Evolutionary conservation across 257 asterid genomes (phyloP).

Genomic region (Misopates orontium): DNA sequence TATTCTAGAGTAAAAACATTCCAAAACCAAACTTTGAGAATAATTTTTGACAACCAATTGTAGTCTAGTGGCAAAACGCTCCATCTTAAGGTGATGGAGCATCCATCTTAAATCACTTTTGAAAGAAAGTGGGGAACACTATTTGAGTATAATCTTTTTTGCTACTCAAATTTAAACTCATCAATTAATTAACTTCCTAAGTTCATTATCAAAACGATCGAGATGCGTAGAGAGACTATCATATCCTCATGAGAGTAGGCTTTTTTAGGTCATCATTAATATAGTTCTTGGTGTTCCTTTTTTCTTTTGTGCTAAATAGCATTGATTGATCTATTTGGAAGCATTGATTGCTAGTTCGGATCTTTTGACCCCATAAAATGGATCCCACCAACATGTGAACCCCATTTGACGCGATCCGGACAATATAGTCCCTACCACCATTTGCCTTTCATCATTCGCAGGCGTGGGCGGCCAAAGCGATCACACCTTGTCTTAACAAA

Average conservation of each 20-base stretch:
- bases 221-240: background rate
- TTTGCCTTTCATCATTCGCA: background rate
- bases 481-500: background rate
- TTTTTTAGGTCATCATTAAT: background rate
- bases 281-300: background rate
- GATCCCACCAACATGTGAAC: background rate
- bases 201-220: too few species aligned
- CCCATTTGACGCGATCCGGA: background rate
- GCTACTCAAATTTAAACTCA: too few species aligned
- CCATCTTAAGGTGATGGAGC: too few species aligned
- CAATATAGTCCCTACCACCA: constrained; percentile 1
- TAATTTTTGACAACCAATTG: too few species aligned
- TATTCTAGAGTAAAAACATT: too few species aligned
- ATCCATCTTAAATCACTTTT: too few species aligned
- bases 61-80: too few species aligned
- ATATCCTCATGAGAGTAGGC: background rate
- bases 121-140: too few species aligned
- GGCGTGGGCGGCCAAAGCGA: background rate
- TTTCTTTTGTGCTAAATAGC: background rate
- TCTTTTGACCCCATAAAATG: background rate
- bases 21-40: too few species aligned
- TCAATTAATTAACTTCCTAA: too few species aligned
- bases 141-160: too few species aligned
- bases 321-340: background rate
- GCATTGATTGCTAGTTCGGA: background rate